These are phyloP conservation scores for Cladosporium halotolerans DNA, from an alignment of 2,329 filamentous ascomycete genomes.

Conservation along the genomic window DNA sequence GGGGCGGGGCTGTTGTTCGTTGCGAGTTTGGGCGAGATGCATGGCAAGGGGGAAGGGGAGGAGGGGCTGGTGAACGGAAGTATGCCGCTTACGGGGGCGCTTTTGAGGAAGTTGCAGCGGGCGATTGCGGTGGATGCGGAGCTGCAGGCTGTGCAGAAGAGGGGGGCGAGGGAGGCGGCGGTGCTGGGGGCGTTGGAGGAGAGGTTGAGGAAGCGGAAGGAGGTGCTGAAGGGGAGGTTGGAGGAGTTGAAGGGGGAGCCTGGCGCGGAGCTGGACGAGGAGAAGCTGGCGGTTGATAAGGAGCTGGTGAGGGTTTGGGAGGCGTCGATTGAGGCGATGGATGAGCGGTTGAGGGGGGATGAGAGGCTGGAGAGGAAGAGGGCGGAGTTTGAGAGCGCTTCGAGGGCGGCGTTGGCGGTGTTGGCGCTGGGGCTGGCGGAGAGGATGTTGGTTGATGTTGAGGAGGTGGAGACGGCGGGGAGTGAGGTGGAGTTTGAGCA, in stretches of 20 bases:
- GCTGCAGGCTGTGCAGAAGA: neutral
- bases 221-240: neutral
- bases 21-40: neutral
- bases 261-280: conserved; percentile 1
- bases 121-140: conserved; percentile 3
- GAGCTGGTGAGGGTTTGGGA: conserved; percentile 7
- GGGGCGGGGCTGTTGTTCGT: conserved; percentile 3
- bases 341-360: conserved; percentile 4
- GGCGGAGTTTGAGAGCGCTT: neutral
- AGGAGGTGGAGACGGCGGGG: neutral
- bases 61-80: neutral
- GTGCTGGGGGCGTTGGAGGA: neutral
- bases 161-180: neutral
- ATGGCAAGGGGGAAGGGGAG: neutral
- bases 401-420: neutral
- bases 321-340: conserved; percentile 9
- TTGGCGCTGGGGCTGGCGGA: conserved; percentile 5
- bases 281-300: conserved; percentile 1
- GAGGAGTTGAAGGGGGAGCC: neutral
- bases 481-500: conserved; percentile 7
- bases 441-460: conserved; percentile 5
- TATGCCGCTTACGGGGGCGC: neutral
- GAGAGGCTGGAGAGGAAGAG: conserved; percentile 4
- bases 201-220: neutral
- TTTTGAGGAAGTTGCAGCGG: neutral